phyloP scores from a whole-genome alignment of 345 rosid genomes.

The Hibiscus trionum region DNA sequence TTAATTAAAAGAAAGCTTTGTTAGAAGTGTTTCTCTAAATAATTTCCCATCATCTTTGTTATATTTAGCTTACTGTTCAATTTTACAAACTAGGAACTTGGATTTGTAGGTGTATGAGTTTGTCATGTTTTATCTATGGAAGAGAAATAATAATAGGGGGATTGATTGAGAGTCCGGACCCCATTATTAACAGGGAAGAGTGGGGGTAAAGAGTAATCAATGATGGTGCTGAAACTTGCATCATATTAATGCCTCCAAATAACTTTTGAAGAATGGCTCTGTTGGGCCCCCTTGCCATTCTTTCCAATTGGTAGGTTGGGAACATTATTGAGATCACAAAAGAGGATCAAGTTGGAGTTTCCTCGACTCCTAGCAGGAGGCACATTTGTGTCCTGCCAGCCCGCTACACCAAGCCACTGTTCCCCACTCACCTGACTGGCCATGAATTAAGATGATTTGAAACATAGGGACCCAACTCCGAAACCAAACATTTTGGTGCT shows the following conservation, averaged over 20 bases:
- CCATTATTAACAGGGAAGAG: not conserved
- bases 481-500: not conserved
- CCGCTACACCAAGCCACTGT: slow-evolving; percentile 18
- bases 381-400: slow-evolving; percentile 26
- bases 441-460: not conserved
- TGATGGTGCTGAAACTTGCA: slow-evolving; percentile 15
- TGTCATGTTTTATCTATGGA: not conserved
- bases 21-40: slow-evolving; percentile 5
- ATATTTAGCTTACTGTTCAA: not conserved
- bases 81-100: not conserved
- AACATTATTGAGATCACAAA: slow-evolving; percentile 10
- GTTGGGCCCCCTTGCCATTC: slow-evolving; percentile 11
- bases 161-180: not conserved
- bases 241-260: slow-evolving; percentile 9
- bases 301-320: slow-evolving; percentile 15
- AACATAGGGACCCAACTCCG: slow-evolving; percentile 7
- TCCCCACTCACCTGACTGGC: slow-evolving; percentile 6
- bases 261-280: slow-evolving; percentile 13
- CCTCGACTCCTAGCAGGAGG: slow-evolving; percentile 31
- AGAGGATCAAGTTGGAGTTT: slow-evolving; percentile 3
- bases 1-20: slow-evolving; percentile 1
- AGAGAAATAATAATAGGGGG: not conserved
- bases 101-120: slow-evolving; percentile 9
- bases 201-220: slow-evolving; percentile 12
- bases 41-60: slow-evolving; percentile 3